Conservation (phyloP, 1,139 yeast genomes). For the Saccharomyces hybrid region DNA sequence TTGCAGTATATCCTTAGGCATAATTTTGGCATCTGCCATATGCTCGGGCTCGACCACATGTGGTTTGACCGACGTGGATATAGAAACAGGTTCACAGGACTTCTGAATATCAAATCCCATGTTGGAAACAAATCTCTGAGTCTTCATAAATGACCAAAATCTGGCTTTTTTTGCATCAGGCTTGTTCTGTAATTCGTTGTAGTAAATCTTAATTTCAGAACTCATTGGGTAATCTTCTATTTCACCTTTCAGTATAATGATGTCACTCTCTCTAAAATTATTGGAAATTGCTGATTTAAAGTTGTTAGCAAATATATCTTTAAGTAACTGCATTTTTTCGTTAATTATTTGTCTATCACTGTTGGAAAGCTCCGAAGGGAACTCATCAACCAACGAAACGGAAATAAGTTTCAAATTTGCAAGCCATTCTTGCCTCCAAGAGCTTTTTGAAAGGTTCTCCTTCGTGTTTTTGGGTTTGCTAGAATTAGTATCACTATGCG, state of each 20-base stretch:
- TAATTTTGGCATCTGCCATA: not conserved
- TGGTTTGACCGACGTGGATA: not conserved
- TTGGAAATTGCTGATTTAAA: conserved; percentile 1
- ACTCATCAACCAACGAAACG: conserved; percentile 2
- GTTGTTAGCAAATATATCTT: conserved; percentile 1
- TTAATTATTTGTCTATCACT: not conserved
- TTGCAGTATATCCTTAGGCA: not conserved
- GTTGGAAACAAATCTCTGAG: conserved; percentile 11
- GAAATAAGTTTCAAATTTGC: not conserved
- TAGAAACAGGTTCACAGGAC: not conserved
- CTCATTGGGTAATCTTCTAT: conserved; percentile 1
- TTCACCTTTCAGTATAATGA: conserved; percentile 5
- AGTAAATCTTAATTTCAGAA: not conserved
- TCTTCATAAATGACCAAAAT: conserved; percentile 15
- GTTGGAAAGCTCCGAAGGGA: not conserved
- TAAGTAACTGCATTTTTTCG: not conserved
- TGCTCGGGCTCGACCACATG: not conserved
- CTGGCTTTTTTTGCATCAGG: conserved; percentile 9
- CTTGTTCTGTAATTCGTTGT: not conserved
- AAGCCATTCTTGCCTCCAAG: conserved; percentile 4
- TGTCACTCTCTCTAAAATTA: conserved; percentile 1
- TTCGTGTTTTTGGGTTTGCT: not conserved
- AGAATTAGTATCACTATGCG: not conserved
- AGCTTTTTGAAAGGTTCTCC: not conserved
- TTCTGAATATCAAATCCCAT: conserved; percentile 5